phyloP scores from a whole-genome alignment of 2,329 filamentous ascomycete genomes.

The Stagonosporopsis tanaceti region DNA sequence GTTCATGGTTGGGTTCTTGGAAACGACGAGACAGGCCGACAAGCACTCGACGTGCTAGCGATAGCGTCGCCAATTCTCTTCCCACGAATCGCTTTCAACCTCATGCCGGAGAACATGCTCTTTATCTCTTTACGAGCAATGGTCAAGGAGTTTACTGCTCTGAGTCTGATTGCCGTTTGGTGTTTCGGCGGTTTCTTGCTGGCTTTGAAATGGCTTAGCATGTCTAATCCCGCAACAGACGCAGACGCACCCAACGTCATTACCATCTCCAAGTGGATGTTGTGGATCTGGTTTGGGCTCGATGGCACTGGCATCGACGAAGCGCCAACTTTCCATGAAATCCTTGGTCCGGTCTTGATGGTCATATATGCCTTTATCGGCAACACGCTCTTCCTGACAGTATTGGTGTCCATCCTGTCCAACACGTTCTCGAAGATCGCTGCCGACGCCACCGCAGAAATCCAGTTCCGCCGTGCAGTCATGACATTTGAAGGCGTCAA shows the following conservation, averaged over 20 bases:
- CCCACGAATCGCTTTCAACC: constrained; percentile 80
- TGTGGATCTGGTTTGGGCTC: constrained; percentile 91
- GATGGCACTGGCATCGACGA: constrained; percentile 69
- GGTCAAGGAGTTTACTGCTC: constrained; percentile 84
- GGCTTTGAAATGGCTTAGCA: constrained; percentile 78
- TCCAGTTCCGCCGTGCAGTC: constrained; percentile 82
- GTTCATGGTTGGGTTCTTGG: constrained; percentile 67
- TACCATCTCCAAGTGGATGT: constrained; percentile 88
- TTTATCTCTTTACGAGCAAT: constrained; percentile 83
- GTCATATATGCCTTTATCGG: constrained; percentile 84
- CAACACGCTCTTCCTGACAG: constrained; percentile 88
- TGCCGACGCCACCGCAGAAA: constrained; percentile 79
- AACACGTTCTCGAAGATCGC: constrained; percentile 85
- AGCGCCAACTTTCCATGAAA: constrained; percentile 75
- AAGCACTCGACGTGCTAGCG: constrained; percentile 80
- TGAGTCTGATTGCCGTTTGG: constrained; percentile 79
- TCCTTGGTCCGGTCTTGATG: constrained; percentile 83
- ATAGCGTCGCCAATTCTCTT: constrained; percentile 80
- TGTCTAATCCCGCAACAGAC: constrained; percentile 44
- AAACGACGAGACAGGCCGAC: constrained; percentile 62
- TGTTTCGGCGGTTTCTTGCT: constrained; percentile 84
- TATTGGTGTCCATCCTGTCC: constrained; percentile 84
- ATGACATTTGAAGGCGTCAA: constrained; percentile 87
- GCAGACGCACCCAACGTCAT: constrained; percentile 62
- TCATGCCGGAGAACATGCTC: constrained; percentile 84